phyloP scores from a whole-genome alignment of 352 stramenopile species.

The Lagenidium giganteum region DNA sequence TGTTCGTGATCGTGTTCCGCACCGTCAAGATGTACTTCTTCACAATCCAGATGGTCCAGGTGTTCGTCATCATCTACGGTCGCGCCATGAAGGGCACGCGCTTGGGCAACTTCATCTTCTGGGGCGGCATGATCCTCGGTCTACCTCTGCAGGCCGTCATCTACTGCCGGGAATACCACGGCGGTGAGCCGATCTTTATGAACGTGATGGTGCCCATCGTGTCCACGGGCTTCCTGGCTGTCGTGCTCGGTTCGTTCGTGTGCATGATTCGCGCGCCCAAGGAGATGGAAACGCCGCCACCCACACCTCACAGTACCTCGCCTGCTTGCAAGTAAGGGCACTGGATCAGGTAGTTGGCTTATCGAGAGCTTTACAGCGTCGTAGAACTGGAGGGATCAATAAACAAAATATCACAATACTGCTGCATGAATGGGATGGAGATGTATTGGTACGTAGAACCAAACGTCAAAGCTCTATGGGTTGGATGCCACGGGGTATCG shows the following conservation, averaged over 20 bases:
- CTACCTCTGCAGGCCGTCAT: constrained; percentile 68
- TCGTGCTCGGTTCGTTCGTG: constrained; percentile 41
- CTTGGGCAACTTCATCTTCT: constrained; percentile 79
- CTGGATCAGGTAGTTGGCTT: background rate
- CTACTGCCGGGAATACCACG: constrained; percentile 80
- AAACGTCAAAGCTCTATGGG: too few relatives aligned
- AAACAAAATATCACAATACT: background rate
- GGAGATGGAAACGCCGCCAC: too few relatives aligned
- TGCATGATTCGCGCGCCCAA: constrained; percentile 27
- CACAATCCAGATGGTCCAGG: constrained; percentile 92
- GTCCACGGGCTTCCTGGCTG: constrained; percentile 50
- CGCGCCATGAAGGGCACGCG: constrained; percentile 65
- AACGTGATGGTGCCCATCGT: constrained; percentile 74
- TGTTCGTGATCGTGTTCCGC: constrained; percentile 94
- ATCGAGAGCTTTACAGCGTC: background rate
- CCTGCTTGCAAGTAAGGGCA: too few relatives aligned
- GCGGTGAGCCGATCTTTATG: constrained; percentile 74
- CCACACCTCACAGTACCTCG: too few relatives aligned
- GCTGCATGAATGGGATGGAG: background rate
- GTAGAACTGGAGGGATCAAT: background rate
- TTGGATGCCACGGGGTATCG: constrained; percentile 13
- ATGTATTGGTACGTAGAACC: background rate
- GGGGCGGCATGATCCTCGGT: constrained; percentile 71
- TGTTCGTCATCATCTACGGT: constrained; percentile 87
- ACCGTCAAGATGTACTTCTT: constrained; percentile 93